Base-by-base conservation (phyloP, 495 filamentous ascomycete genomes). In the Penicillium flavigenum region DNA sequence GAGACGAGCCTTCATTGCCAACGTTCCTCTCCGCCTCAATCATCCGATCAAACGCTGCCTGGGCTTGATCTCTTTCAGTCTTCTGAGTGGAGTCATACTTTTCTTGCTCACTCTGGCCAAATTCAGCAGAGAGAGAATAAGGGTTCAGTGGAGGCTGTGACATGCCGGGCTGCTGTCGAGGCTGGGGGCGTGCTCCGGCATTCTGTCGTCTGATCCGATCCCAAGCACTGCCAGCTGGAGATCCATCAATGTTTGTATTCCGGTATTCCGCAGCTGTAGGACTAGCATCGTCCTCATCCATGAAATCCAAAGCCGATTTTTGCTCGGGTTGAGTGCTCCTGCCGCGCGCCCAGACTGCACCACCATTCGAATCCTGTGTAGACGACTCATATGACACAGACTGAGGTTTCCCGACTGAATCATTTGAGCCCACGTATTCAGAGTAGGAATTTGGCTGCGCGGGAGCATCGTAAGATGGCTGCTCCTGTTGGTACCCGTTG, bases 21-120 rank as follows among this genome's bases (percentile, higher is more conserved):
- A 54, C 49, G 32, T 72, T 68, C 45, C 75, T 57, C 58, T 79
- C 76, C 0, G 70, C 62, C 2, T 79, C 76, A 27, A 79, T 58
- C 61, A 79, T 57, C n/a, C 63, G 62, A 51, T 79, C 71, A 41
- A 79, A 79, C 3, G 75, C 71, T 4, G 70, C 69, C 46, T 72
- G 74, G 2, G 73, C 72, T 27, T 68, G 64, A 29, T 77, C 68
- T 47, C 64, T 65, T 44, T 77, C 74, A 5, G 56, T 56, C 12
- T 55, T 59, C 9, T 49, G 43, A 11, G 61, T 61, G 16, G 41
- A 51, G 4, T 66, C 56, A 41, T 63, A 57, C 26, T 27, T 43
- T 42, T 58, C 55, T 42, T 51, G 60, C 5, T 56, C 51, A 48
- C 48, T 31, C 47, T 14, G 48, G 11, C n/a, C 10, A 39, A 48